Evolutionary conservation across 345 rosid genomes (phyloP).

Genomic region (Conringia planisiliqua): DNA sequence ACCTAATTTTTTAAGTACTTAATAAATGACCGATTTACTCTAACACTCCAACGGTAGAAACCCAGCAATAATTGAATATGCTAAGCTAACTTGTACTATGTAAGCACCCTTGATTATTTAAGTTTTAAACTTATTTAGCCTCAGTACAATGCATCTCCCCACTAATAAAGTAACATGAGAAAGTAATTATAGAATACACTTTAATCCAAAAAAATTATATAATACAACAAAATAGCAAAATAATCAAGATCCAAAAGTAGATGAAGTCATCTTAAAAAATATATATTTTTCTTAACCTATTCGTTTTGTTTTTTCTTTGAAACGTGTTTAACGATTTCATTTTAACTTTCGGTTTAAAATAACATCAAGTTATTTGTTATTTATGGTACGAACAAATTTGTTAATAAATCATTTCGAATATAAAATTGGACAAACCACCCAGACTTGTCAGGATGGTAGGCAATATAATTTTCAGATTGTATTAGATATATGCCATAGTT

Average conservation of each 20-base stretch:
- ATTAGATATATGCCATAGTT: neutral
- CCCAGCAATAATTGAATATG: neutral
- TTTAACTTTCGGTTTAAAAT: neutral
- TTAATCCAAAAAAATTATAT: neutral
- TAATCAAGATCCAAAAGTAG: neutral
- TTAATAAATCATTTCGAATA: neutral
- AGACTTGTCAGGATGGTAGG: neutral
- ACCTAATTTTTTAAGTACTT: too few species aligned
- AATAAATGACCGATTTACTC: neutral
- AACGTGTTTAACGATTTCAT: neutral
- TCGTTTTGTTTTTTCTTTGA: neutral
- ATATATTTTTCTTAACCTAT: neutral
- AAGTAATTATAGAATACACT: neutral
- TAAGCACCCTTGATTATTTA: neutral
- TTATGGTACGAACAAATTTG: neutral
- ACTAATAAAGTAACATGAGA: neutral
- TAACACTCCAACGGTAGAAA: neutral
- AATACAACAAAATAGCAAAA: neutral
- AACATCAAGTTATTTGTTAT: neutral
- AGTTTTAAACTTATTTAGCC: neutral
- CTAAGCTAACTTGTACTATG: neutral
- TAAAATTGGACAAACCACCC: neutral
- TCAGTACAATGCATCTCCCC: constrained; percentile 23
- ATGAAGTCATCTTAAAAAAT: neutral
- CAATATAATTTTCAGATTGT: neutral